Evolutionary conservation across 164 flowering plant species (phyloP).

Genomic region (Amborella trichopoda): DNA sequence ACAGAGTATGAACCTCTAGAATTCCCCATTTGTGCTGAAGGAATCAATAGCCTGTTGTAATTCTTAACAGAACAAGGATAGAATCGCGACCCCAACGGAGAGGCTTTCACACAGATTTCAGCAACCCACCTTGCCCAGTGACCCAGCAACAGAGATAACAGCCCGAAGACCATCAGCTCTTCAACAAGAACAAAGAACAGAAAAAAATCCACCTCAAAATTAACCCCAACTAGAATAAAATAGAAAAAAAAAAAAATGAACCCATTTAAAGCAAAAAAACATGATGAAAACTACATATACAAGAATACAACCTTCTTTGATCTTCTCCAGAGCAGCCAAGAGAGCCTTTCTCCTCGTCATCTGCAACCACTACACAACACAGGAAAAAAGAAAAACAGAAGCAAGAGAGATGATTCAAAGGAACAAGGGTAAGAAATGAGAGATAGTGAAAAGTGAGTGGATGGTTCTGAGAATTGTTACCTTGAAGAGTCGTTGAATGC

Average conservation of each 20-base stretch:
- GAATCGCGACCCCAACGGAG: slow-evolving; percentile 41
- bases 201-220: background rate
- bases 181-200: slow-evolving; percentile 4
- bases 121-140: slow-evolving; percentile 68
- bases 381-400: background rate
- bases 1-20: slow-evolving; percentile 8
- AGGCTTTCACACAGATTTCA: slow-evolving; percentile 62
- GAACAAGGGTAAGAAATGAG: background rate
- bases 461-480: slow-evolving; percentile 12
- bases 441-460: too few relatives aligned
- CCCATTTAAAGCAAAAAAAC: slow-evolving; percentile 3
- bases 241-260: background rate
- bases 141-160: slow-evolving; percentile 77
- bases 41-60: background rate
- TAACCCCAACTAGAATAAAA: background rate
- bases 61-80: slow-evolving; percentile 37
- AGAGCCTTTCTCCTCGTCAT: slow-evolving; percentile 71
- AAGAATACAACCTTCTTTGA: slow-evolving; percentile 44
- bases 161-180: slow-evolving; percentile 87
- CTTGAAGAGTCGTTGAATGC: slow-evolving; percentile 36
- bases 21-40: slow-evolving; percentile 4
- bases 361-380: slow-evolving; percentile 44
- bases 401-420: background rate
- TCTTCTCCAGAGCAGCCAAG: slow-evolving; percentile 66
- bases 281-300: too few relatives aligned